Conservation (phyloP, 768 basidiomycete genomes). For the Imleria badia region DNA sequence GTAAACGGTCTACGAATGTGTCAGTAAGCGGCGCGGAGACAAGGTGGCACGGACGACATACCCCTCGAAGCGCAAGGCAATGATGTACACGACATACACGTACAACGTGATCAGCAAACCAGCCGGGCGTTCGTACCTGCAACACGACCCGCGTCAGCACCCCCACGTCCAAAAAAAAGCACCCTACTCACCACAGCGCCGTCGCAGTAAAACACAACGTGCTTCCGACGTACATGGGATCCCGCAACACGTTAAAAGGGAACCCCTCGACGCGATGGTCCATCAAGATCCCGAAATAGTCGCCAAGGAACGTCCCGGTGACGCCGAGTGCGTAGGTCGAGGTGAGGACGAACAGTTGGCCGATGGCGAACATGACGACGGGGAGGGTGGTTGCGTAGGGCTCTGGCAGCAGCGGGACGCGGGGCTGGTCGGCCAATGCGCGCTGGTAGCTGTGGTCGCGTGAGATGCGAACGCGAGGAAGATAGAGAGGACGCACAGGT, state of each 20-base stretch:
- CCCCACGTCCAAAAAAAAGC: not conserved
- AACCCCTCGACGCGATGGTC: conserved; percentile 91
- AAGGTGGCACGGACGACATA: conserved; percentile 42
- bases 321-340: conserved; percentile 90
- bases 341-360: conserved; percentile 83
- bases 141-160: not conserved
- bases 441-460: conserved; percentile 59
- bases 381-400: conserved; percentile 64
- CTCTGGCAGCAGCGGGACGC: conserved; percentile 58
- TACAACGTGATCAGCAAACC: conserved; percentile 79
- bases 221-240: conserved; percentile 98
- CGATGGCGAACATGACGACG: conserved; percentile 58
- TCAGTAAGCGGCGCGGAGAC: not conserved
- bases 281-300: conserved; percentile 87
- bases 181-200: conserved; percentile 71
- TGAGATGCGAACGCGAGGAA: not conserved
- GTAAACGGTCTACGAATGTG: conserved; percentile 61
- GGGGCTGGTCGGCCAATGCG: conserved; percentile 79
- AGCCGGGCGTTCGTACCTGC: conserved; percentile 82
- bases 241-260: conserved; percentile 89
- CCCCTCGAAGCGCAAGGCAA: conserved; percentile 91
- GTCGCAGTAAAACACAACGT: conserved; percentile 86
- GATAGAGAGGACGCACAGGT: conserved; percentile 54
- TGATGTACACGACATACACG: conserved; percentile 79
- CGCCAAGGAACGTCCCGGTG: conserved; percentile 89